Conservation (phyloP, 176 grass and related monocot genomes). For the Hsuehochloa calcarea region DNA sequence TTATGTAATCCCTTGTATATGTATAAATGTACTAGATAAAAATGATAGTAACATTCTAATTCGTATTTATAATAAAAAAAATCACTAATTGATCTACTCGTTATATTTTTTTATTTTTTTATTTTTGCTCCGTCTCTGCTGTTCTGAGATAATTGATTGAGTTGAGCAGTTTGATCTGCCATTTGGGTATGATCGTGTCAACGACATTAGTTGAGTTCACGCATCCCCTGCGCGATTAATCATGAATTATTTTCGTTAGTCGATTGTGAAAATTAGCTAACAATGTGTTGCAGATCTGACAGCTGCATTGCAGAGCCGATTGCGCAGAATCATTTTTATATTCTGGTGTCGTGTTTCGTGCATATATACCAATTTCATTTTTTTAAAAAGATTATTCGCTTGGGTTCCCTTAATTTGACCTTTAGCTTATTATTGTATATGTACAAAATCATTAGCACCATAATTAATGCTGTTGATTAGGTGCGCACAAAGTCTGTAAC, state of each 20-base stretch:
- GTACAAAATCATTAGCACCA: not conserved
- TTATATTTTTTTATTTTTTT: no score
- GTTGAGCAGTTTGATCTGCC: not conserved
- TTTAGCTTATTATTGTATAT: not conserved
- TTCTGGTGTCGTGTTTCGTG: not conserved
- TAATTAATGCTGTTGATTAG: not conserved
- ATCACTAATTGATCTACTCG: no score
- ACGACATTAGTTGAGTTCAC: slow-evolving; percentile 2
- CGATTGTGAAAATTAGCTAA: not conserved
- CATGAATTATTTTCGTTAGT: not conserved
- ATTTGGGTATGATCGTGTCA: not conserved
- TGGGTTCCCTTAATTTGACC: not conserved
- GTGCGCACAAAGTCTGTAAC: not conserved
- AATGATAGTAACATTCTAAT: no score
- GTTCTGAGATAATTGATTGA: not conserved
- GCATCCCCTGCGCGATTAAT: not conserved
- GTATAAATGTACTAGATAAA: no score
- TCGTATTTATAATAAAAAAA: no score
- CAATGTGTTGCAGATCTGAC: not conserved
- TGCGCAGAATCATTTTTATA: not conserved
- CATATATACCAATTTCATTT: not conserved
- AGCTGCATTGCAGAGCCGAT: not conserved
- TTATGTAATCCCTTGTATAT: no score
- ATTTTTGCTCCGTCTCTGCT: not conserved
- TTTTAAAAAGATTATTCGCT: not conserved